phyloP scores from a whole-genome alignment of 2,329 filamentous ascomycete genomes.

The Phoma sp. region DNA sequence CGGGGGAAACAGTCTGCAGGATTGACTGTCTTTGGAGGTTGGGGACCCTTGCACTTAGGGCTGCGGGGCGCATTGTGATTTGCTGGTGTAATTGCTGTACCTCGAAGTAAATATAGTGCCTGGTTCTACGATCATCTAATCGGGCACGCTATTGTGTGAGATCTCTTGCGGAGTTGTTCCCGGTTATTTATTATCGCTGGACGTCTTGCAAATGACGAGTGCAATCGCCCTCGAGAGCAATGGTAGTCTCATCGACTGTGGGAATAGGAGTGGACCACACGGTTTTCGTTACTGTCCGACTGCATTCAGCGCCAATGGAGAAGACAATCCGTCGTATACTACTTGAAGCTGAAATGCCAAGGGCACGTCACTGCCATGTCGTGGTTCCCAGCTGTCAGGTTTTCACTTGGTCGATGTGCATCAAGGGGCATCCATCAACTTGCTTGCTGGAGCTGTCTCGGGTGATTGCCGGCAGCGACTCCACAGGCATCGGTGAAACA shows the following conservation, averaged over 20 bases:
- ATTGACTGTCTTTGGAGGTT: background rate
- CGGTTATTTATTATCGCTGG: no score
- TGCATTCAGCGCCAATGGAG: background rate
- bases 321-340: no score
- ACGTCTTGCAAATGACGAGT: no score
- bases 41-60: background rate
- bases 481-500: slow-evolving; percentile 3
- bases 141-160: no score
- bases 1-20: slow-evolving; percentile 2
- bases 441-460: background rate
- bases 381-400: background rate
- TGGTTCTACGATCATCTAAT: no score
- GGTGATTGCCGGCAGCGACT: background rate
- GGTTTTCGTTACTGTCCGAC: background rate
- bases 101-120: no score
- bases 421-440: background rate
- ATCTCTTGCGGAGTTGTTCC: no score
- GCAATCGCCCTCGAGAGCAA: no score
- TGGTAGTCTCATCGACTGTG: no score
- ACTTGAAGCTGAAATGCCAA: background rate
- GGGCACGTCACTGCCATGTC: background rate
- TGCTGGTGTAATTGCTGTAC: background rate
- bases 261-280: no score
- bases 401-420: background rate
- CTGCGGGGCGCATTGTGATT: background rate